phyloP scores from a whole-genome alignment of 2,329 filamentous ascomycete species.

The Botrytis deweyae region DNA sequence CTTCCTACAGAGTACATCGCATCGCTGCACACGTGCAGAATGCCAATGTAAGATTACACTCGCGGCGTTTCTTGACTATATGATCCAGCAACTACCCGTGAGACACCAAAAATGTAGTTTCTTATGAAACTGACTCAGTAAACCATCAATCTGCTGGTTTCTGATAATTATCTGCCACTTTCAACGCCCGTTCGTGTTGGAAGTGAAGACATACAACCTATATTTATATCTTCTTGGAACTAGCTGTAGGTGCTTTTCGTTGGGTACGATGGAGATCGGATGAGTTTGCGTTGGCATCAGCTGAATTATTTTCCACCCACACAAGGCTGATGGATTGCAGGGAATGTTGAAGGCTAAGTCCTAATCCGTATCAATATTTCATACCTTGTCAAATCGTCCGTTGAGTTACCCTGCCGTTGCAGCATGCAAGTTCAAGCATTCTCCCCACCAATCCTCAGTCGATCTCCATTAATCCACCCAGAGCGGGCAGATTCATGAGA shows the following conservation, averaged over 20 bases:
- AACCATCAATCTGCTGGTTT: neutral
- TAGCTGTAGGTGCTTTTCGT: neutral
- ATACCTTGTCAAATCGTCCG: slow-evolving; percentile 4
- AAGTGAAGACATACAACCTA: neutral
- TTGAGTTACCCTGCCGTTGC: slow-evolving; percentile 14
- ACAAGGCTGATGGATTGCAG: slow-evolving; percentile 21
- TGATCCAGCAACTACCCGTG: slow-evolving; percentile 9
- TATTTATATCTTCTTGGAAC: slow-evolving; percentile 6
- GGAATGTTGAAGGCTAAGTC: slow-evolving; percentile 16
- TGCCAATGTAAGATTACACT: neutral
- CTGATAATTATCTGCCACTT: neutral
- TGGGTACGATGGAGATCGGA: neutral
- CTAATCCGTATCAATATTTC: slow-evolving; percentile 14
- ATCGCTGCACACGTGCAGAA: neutral
- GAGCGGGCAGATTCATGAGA: slow-evolving; percentile 20
- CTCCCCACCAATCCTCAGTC: slow-evolving; percentile 15
- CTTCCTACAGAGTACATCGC: neutral
- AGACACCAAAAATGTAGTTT: neutral
- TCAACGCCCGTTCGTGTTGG: neutral
- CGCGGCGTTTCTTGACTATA: neutral
- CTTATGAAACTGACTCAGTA: neutral
- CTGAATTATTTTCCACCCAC: slow-evolving; percentile 16
- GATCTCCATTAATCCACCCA: neutral
- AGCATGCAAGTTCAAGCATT: slow-evolving; percentile 25
- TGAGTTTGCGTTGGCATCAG: slow-evolving; percentile 15